These are phyloP conservation scores for Boeremia lycopersici DNA, from an alignment of 2,329 filamentous ascomycete genomes.

Conservation along the genomic window DNA sequence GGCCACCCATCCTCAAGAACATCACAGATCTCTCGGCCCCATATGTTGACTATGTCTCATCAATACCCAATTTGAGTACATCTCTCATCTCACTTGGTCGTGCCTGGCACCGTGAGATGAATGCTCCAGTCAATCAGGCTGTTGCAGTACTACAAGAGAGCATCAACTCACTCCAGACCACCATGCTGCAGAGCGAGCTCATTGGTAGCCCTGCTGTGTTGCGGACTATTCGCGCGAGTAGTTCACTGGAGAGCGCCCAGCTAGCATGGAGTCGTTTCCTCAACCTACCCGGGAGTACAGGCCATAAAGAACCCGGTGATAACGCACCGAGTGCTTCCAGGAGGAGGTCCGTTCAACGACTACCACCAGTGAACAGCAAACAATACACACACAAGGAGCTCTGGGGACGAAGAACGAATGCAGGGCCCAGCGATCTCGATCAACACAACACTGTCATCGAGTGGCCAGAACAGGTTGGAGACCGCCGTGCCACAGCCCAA, in stretches of 20 bases:
- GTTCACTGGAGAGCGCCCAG: conserved; percentile 38
- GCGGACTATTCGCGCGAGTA: conserved; percentile 45
- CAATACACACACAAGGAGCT: conserved; percentile 39
- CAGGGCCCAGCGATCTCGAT: background rate
- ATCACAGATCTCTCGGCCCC: conserved; percentile 28
- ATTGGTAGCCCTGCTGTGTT: conserved; percentile 36
- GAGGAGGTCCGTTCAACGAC: conserved; percentile 9
- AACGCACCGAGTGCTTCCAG: background rate
- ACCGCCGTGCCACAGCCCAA: background rate
- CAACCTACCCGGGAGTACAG: conserved; percentile 35
- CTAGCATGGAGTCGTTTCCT: conserved; percentile 40
- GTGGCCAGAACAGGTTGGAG: background rate
- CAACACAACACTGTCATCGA: conserved; percentile 5
- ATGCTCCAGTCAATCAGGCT: conserved; percentile 40
- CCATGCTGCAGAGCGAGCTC: conserved; percentile 34
- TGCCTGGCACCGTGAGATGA: conserved; percentile 47
- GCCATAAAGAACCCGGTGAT: background rate
- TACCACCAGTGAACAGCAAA: conserved; percentile 16
- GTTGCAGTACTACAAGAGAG: conserved; percentile 39
- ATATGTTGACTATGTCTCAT: conserved; percentile 40
- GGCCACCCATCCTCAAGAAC: conserved; percentile 21
- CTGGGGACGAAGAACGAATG: conserved; percentile 25
- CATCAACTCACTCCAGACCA: conserved; percentile 37
- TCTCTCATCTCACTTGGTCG: conserved; percentile 40
- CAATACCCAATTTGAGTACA: conserved; percentile 35